phyloP scores from a whole-genome alignment of 345 rosid species.

The Citrus glauca region DNA sequence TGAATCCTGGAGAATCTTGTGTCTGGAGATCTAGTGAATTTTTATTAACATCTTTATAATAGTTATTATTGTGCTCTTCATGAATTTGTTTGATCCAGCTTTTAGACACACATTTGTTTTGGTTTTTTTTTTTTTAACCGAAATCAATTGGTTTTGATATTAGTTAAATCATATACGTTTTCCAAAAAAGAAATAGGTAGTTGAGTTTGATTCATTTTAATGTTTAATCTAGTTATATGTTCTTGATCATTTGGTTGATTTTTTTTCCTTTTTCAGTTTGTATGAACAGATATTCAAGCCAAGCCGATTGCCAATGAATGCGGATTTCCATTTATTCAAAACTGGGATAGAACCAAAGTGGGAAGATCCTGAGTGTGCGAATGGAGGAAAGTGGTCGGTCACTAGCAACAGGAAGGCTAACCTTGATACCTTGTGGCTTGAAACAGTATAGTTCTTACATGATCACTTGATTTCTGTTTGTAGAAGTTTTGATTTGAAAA shows the following conservation, averaged over 20 bases:
- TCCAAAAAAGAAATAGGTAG: neutral
- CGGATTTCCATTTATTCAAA: constrained; percentile 86
- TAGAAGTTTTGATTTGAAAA: neutral
- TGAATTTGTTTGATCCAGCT: neutral
- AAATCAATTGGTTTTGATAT: neutral
- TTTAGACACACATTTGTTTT: neutral
- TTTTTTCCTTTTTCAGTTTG: constrained; percentile 47
- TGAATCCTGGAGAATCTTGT: neutral
- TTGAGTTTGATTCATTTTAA: neutral
- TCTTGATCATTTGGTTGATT: neutral
- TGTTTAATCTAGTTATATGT: neutral
- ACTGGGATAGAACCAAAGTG: constrained; percentile 91
- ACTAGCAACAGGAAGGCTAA: constrained; percentile 39
- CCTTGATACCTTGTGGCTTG: constrained; percentile 80
- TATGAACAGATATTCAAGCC: constrained; percentile 78
- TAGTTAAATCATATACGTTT: neutral
- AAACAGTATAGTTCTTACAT: constrained; percentile 49
- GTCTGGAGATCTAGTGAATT: neutral
- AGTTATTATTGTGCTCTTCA: neutral
- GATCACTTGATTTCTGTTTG: neutral
- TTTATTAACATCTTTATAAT: neutral
- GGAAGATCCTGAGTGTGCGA: constrained; percentile 96
- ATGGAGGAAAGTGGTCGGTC: constrained; percentile 93
- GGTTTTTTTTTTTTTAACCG: no score
- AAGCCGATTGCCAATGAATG: constrained; percentile 52